These are phyloP conservation scores for Sclerotinia sclerotiorum DNA, from an alignment of 2,329 filamentous ascomycete genomes.

Conservation along the genomic window DNA sequence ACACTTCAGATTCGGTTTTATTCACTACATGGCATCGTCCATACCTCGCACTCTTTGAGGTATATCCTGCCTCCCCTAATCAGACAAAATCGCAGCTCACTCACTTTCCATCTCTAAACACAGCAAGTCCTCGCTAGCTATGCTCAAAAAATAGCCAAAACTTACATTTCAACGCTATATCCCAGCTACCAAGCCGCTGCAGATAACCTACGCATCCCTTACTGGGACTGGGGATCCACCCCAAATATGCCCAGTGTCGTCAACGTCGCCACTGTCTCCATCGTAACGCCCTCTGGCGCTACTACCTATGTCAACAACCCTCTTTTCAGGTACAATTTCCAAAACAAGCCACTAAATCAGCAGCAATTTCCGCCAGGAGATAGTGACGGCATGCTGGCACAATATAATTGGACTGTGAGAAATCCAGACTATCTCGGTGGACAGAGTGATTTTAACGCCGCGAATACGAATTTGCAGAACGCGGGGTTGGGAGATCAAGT, in stretches of 20 bases:
- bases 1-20: slow-evolving; percentile 29
- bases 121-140: slow-evolving; percentile 54
- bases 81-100: slow-evolving; percentile 4
- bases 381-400: slow-evolving; percentile 39
- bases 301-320: slow-evolving; percentile 48
- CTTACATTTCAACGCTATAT: slow-evolving; percentile 43
- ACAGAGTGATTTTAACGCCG: slow-evolving; percentile 27
- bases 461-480: slow-evolving; percentile 29
- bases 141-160: slow-evolving; percentile 48
- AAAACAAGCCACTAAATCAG: slow-evolving; percentile 39
- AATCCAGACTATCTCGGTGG: slow-evolving; percentile 24
- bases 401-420: slow-evolving; percentile 42
- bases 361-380: slow-evolving; percentile 43
- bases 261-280: slow-evolving; percentile 38
- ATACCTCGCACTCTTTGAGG: slow-evolving; percentile 56
- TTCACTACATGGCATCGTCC: slow-evolving; percentile 54
- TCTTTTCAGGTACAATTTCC: slow-evolving; percentile 53
- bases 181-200: slow-evolving; percentile 47
- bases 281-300: slow-evolving; percentile 35
- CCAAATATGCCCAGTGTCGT: slow-evolving; percentile 46
- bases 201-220: slow-evolving; percentile 47
- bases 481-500: slow-evolving; percentile 31
- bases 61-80: slow-evolving; percentile 35
- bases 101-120: not conserved
- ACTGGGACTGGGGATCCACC: slow-evolving; percentile 50